phyloP scores from a whole-genome alignment of 306 rosid species.

The Sophora flavescens region DNA sequence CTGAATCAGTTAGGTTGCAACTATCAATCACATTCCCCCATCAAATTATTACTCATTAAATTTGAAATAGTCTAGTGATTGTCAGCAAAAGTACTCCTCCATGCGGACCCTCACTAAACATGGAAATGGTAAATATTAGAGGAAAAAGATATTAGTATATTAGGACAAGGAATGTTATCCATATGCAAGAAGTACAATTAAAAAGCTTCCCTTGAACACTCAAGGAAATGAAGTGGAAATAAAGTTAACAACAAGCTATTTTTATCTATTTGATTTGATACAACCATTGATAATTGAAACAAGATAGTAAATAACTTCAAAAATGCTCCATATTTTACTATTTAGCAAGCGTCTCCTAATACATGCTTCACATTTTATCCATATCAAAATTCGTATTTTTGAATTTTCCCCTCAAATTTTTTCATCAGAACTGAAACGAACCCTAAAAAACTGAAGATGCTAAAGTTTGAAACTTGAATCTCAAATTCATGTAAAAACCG shows the following conservation, averaged over 20 bases:
- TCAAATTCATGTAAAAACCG: conserved; percentile 18
- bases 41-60: conserved; percentile 19
- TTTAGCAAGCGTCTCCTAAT: conserved; percentile 6
- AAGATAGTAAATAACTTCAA: neutral
- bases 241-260: neutral
- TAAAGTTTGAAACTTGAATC: conserved; percentile 21
- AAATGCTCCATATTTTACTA: neutral
- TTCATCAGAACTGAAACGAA: neutral
- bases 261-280: conserved; percentile 13
- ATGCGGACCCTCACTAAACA: conserved; percentile 14
- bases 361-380: neutral
- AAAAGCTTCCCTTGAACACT: neutral
- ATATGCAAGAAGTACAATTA: conserved; percentile 8
- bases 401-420: conserved; percentile 2
- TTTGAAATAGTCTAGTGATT: conserved; percentile 1
- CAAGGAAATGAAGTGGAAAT: conserved; percentile 9
- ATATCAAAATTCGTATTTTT: neutral
- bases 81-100: conserved; percentile 21
- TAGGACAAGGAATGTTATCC: neutral
- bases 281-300: conserved; percentile 18
- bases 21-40: conserved; percentile 28
- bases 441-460: neutral
- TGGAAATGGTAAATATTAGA: neutral
- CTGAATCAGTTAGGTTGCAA: conserved; percentile 16
- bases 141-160: neutral